phyloP scores from a whole-genome alignment of 495 filamentous ascomycete genomes.

The Aspergillus ellipticus region DNA sequence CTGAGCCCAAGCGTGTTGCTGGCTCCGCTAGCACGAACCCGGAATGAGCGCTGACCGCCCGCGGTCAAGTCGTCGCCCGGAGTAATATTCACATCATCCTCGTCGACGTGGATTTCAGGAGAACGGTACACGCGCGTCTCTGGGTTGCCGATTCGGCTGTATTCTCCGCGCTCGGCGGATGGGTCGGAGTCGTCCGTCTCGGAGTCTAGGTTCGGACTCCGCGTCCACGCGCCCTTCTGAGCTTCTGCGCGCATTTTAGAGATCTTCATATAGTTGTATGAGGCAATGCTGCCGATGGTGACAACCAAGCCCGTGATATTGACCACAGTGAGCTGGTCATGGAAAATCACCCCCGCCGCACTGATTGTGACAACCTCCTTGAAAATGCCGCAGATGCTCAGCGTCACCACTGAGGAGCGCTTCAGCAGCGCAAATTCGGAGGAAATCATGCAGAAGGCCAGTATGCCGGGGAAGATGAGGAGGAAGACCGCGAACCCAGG shows the following conservation, averaged over 20 bases:
- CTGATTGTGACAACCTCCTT: slow-evolving; percentile 98
- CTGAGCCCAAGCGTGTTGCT: slow-evolving; percentile 27
- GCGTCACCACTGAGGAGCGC: slow-evolving; percentile 91
- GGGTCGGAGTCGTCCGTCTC: slow-evolving; percentile 31
- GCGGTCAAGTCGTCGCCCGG: slow-evolving; percentile 19
- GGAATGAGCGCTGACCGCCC: slow-evolving; percentile 31
- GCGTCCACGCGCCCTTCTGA: slow-evolving; percentile 24
- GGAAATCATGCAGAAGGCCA: slow-evolving; percentile 95
- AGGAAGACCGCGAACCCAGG: slow-evolving; percentile 51
- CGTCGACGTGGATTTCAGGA: slow-evolving; percentile 17
- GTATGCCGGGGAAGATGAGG: slow-evolving; percentile 81
- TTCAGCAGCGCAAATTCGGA: slow-evolving; percentile 94
- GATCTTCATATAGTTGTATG: slow-evolving; percentile 96
- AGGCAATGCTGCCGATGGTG: slow-evolving; percentile 78
- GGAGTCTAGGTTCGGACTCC: slow-evolving; percentile 27
- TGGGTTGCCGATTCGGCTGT: slow-evolving; percentile 24
- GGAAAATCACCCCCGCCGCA: slow-evolving; percentile 82
- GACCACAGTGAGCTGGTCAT: slow-evolving; percentile 83
- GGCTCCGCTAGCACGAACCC: slow-evolving; percentile 34
- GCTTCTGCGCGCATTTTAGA: slow-evolving; percentile 79
- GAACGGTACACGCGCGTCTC: slow-evolving; percentile 23
- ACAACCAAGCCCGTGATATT: slow-evolving; percentile 86
- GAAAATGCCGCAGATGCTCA: slow-evolving; percentile 97
- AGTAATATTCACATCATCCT: slow-evolving; percentile 31
- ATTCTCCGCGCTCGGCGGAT: slow-evolving; percentile 23